Evolutionary conservation across 345 rosid species (phyloP).

Genomic region (Sonneratia caseolaris): DNA sequence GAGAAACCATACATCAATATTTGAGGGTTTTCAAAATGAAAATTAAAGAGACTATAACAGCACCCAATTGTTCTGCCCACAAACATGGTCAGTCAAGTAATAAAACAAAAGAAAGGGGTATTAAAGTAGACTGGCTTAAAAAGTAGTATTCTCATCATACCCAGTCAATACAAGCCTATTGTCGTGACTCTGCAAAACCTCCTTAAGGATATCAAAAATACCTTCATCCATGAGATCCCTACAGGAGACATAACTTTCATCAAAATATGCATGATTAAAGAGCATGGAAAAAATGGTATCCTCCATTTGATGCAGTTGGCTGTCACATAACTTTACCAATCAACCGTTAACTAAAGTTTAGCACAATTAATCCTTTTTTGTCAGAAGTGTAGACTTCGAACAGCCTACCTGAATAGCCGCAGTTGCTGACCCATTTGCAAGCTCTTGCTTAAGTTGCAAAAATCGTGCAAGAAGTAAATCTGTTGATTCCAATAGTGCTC

Average conservation of each 20-base stretch:
- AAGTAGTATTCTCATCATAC: slow-evolving; percentile 22
- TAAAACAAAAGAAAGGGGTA: neutral
- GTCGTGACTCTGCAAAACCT: slow-evolving; percentile 62
- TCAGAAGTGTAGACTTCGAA: slow-evolving; percentile 10
- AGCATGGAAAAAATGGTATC: neutral
- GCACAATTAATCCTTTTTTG: neutral
- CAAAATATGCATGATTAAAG: neutral
- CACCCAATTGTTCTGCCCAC: neutral
- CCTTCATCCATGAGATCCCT: slow-evolving; percentile 79
- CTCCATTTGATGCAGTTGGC: no score
- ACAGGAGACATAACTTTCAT: slow-evolving; percentile 12
- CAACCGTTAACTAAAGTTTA: no score
- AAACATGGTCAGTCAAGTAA: neutral
- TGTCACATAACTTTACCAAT: no score
- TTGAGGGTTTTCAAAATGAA: neutral
- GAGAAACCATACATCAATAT: slow-evolving; percentile 17
- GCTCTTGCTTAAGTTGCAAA: slow-evolving; percentile 79
- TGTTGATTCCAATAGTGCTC: slow-evolving; percentile 9
- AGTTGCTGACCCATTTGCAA: slow-evolving; percentile 87
- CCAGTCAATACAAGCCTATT: slow-evolving; percentile 77
- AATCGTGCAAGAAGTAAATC: slow-evolving; percentile 81
- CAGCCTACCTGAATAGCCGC: slow-evolving; percentile 57
- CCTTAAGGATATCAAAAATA: slow-evolving; percentile 63
- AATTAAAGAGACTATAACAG: neutral
- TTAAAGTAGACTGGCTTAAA: neutral